phyloP scores from a whole-genome alignment of 2,329 filamentous ascomycete species.

The Spiromastix sp. region DNA sequence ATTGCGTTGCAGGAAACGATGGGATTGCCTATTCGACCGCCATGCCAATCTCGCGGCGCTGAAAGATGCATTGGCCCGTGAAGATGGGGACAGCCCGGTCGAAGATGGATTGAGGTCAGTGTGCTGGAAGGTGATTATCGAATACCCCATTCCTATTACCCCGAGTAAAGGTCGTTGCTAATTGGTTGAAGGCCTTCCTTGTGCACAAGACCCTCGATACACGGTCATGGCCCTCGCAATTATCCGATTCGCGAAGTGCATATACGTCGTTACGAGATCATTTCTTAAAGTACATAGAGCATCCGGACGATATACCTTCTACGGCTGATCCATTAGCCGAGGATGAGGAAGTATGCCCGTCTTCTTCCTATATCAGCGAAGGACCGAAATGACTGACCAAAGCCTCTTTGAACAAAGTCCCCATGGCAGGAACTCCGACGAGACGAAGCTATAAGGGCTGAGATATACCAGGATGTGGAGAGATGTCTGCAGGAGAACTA shows the following conservation, averaged over 20 bases:
- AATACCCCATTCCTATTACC: conserved; percentile 3
- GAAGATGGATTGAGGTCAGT: conserved; percentile 68
- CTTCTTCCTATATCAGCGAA: conserved; percentile 18
- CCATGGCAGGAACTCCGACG: conserved; percentile 81
- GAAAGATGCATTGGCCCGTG: conserved; percentile 52
- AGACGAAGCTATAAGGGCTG: conserved; percentile 72
- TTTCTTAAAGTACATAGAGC: conserved; percentile 70
- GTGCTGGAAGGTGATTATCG: conserved; percentile 73
- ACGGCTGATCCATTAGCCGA: conserved; percentile 77
- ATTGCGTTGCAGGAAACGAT: conserved; percentile 46
- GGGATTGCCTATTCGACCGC: conserved; percentile 50
- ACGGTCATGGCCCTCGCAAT: conserved; percentile 56
- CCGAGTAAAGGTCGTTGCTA: not conserved
- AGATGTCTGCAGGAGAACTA: conserved; percentile 80
- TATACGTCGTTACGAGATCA: conserved; percentile 64
- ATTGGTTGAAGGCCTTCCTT: conserved; percentile 56
- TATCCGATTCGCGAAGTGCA: conserved; percentile 59
- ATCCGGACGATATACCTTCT: conserved; percentile 69
- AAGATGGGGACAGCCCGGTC: conserved; percentile 52
- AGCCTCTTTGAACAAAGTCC: conserved; percentile 57
- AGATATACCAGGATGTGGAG: conserved; percentile 91
- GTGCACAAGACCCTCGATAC: conserved; percentile 59
- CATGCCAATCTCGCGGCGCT: conserved; percentile 50
- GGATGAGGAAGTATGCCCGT: conserved; percentile 51
- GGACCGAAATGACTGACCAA: conserved; percentile 33